Evolutionary conservation across 139 green algal species (phyloP).

Genomic region (Volvox reticuliferus): DNA sequence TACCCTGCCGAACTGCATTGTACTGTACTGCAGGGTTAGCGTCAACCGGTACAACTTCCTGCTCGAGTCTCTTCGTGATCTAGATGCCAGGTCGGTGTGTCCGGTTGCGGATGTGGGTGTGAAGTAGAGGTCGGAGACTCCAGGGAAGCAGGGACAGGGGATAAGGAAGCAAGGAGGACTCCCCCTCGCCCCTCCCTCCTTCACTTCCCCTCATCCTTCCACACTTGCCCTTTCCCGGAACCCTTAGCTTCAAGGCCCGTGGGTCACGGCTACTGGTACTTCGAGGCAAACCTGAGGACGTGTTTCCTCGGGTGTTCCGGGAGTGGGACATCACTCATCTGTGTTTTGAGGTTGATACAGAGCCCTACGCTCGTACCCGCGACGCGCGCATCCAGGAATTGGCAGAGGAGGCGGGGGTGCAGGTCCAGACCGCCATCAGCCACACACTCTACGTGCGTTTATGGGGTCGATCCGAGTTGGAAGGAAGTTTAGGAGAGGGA

Average conservation of each 20-base stretch:
- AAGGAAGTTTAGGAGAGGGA: neutral
- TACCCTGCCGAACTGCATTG: neutral
- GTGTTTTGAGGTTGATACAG: constrained; percentile 91
- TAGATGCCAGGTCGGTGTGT: constrained; percentile 74
- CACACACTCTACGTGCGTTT: constrained; percentile 90
- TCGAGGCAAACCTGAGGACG: constrained; percentile 74
- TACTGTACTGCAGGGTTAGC: constrained; percentile 65
- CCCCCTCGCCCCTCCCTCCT: neutral
- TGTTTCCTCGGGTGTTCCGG: constrained; percentile 41
- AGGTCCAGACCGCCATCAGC: constrained; percentile 68
- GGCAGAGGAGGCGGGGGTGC: constrained; percentile 66
- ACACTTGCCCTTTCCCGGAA: too few species aligned
- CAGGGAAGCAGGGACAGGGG: neutral
- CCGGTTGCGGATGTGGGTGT: neutral
- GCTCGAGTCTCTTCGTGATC: constrained; percentile 84
- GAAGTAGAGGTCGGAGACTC: neutral
- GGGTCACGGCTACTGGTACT: constrained; percentile 82
- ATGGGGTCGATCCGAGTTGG: neutral
- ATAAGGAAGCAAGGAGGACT: neutral
- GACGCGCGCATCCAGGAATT: constrained; percentile 67
- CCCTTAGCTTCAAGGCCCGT: constrained; percentile 16
- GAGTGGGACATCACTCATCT: constrained; percentile 77
- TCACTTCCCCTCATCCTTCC: neutral
- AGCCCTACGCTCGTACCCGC: constrained; percentile 82
- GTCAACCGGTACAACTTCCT: constrained; percentile 91